Base-by-base conservation (phyloP, 441 rosid genomes). In the Gossypium davidsonii region DNA sequence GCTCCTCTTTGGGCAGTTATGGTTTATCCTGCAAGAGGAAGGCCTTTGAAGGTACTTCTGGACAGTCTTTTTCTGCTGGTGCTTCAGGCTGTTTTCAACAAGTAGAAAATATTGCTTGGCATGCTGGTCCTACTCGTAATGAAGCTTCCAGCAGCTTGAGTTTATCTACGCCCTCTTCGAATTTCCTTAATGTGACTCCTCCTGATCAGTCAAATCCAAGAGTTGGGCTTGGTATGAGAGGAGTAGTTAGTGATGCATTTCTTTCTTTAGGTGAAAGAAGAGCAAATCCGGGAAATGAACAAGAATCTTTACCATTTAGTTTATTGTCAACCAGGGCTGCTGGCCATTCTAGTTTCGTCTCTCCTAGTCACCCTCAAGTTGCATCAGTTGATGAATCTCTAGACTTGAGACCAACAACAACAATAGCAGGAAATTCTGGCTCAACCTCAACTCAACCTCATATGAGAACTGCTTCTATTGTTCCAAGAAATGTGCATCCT, bases 1-100 rank as follows among this genome's bases (percentile, higher is more conserved):
- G 85, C 58, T 78, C 91, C 48, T 80, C 96, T 31, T 39, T 85
- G 67, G 87, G 85, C 71, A 76, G 79, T 79, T 89, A 91, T 93
- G 90, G 92, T 74, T 81, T 77, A 51, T 91, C 97, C 34, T 87
- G 96, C 94, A 91, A 93, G 82, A 87, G 96, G 81, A 93, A 85
- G 83, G 86, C 92, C 70, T 88, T 88, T 77, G 97, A 93, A 81
- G 96, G 92, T 79, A 79, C 89, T 58, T 86, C 96, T 46, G 86
- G 85, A 77, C 88, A 77, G 77, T 84, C 91, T 55, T 83, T 82
- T 80, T 74, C 85, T 18, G 82, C 83, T 56, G 90, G 84, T 76
- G 85, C 87, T 74, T 85, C 92, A 55, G 77, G 83, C 79, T 71
- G 78, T 73, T 67, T 77, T 81, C 81, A 82, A 37, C 91, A 83